A percentile compares a stretch with the other conserved stretches of the same genome.
Evolutionary conservation across 2,329 filamentous ascomycete species (phyloP).

Genomic region (Ilyonectria destructans): DNA sequence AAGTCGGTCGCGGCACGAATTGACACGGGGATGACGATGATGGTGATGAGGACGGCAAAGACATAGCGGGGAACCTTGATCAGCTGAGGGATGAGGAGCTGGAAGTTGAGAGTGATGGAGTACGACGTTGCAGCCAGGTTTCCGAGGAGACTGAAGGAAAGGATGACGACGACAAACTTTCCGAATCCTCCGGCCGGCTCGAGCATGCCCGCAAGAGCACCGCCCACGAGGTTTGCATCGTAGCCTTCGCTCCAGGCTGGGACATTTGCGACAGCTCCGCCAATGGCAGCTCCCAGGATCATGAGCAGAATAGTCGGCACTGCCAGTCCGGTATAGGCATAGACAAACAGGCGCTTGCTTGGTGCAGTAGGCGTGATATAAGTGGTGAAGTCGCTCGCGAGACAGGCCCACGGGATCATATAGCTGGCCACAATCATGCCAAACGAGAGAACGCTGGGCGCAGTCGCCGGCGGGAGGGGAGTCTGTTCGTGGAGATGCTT

Average conservation of each 20-base stretch:
- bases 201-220: conserved; percentile 24
- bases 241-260: conserved; percentile 18
- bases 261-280: conserved; percentile 20
- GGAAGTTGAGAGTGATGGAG: conserved; percentile 56
- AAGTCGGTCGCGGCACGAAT: conserved; percentile 58
- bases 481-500: conserved; percentile 58
- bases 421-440: conserved; percentile 70
- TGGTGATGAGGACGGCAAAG: conserved; percentile 56
- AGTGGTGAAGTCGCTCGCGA: conserved; percentile 59
- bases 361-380: conserved; percentile 62
- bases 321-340: conserved; percentile 65
- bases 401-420: conserved; percentile 69
- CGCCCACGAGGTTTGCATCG: conserved; percentile 17
- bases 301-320: conserved; percentile 26
- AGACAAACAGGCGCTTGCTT: conserved; percentile 58
- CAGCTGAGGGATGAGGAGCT: conserved; percentile 54
- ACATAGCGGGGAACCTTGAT: conserved; percentile 57
- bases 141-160: conserved; percentile 53
- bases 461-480: conserved; percentile 17
- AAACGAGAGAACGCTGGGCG: conserved; percentile 63
- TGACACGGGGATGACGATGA: conserved; percentile 58
- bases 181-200: conserved; percentile 24
- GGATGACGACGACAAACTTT: conserved; percentile 52
- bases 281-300: conserved; percentile 30
- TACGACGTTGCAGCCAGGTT: conserved; percentile 56